These are phyloP conservation scores for Zizania latifolia DNA, from an alignment of 176 grass and related monocot genomes.

Conservation along the genomic window DNA sequence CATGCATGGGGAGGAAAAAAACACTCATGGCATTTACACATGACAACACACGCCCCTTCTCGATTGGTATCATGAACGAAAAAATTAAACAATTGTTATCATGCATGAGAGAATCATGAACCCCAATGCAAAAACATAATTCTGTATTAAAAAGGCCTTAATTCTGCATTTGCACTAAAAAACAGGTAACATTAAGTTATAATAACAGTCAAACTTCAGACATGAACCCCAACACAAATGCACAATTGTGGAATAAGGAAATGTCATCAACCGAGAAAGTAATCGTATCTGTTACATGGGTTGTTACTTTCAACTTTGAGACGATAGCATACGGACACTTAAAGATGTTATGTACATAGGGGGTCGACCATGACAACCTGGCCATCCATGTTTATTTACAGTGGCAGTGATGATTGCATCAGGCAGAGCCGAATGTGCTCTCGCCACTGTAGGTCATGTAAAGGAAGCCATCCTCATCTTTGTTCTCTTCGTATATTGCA, in stretches of 20 bases:
- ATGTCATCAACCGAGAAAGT: neutral
- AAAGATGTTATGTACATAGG: slow-evolving; percentile 19
- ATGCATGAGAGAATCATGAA: no score
- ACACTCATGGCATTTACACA: neutral
- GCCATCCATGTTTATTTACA: slow-evolving; percentile 42
- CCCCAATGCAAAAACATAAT: no score
- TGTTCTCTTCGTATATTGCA: slow-evolving; percentile 84
- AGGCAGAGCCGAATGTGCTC: slow-evolving; percentile 77
- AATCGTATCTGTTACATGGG: neutral
- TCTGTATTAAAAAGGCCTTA: no score
- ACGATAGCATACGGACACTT: slow-evolving; percentile 5
- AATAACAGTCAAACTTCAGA: neutral
- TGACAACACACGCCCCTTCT: neutral
- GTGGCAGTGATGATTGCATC: neutral
- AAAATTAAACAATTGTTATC: no score
- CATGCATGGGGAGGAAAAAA: neutral
- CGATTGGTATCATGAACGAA: neutral
- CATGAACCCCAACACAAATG: neutral
- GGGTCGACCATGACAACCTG: neutral
- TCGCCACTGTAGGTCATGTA: slow-evolving; percentile 98
- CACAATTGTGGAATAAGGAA: neutral
- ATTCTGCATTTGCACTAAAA: neutral
- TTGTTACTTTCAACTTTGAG: neutral
- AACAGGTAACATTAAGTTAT: neutral
- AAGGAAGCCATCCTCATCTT: slow-evolving; percentile 87